Base-by-base conservation (phyloP, 2,329 filamentous ascomycete genomes). In the Diplodia scrobiculata region DNA sequence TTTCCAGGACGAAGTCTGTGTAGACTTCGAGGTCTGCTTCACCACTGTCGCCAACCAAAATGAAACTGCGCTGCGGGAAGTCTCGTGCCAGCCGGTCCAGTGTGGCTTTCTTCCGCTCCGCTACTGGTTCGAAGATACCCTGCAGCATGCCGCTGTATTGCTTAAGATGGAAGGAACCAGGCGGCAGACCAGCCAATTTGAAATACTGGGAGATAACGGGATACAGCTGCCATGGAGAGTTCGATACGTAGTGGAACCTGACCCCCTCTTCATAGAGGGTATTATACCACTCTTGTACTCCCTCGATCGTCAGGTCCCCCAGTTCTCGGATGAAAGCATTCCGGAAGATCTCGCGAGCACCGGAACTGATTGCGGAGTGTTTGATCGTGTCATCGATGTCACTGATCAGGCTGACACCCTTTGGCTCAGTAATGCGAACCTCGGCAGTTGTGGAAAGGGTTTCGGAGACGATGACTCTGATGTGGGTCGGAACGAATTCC, bases 351-450 rank as follows among this genome's bases (percentile, higher is more conserved):
- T 98, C 95, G 67, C 92, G 89, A 0, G 94, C 90, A 6, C 96
- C 95, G 63, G 86, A 86, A 1, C 87, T 86, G 70, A 99, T 97
- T 66, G 93, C 96, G 21, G 95, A 97, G 72, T 92, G 90, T 77
- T 99, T 99, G 74, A 99, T 89, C 0, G 95, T 99, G 77, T 99
- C 95, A 73, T 99, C 95, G 69, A 99, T 95, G 75, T 99, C 95
- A 75, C 92, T 98, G 75, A 99, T 98, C 67, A 99, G 74, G 76
- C 93, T 98, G 68, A 99, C 86, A 48, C 95, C 95, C 25, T 81
- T 82, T 0, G 90, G 86, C 67, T 94, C 89, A 3, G 90, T 92
- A 60, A 98, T 81, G 48, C 87, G 83, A 52, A 99, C 84, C 65
- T 91, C 85, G 69, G 95, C 90, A 1, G 89, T 91, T 0, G 88